Percentiles rank a stretch among this genome's conserved stretches.
These are phyloP conservation scores for Metarhizium robertsii DNA, from an alignment of 2,329 filamentous ascomycete species.

Conservation along the genomic window DNA sequence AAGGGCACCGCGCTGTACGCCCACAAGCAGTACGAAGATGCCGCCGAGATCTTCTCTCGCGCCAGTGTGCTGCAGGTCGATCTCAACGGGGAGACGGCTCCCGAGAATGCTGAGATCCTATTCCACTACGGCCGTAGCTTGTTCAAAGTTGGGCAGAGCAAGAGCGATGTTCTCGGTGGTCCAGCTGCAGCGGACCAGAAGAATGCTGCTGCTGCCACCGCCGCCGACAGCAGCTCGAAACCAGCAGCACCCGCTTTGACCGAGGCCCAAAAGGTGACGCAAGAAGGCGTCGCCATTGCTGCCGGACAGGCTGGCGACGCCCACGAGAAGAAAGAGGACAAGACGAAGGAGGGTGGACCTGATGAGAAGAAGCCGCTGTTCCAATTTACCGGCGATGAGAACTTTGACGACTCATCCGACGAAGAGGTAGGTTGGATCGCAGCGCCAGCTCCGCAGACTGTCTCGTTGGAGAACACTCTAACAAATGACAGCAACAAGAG, in stretches of 20 bases:
- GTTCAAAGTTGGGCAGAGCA: slow-evolving; percentile 87
- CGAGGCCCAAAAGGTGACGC: slow-evolving; percentile 31
- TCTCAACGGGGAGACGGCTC: slow-evolving; percentile 84
- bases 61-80: slow-evolving; percentile 85
- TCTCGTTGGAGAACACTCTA: slow-evolving; percentile 1
- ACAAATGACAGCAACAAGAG: slow-evolving; percentile 23
- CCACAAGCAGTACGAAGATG: slow-evolving; percentile 78
- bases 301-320: slow-evolving; percentile 35
- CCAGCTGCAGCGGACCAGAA: slow-evolving; percentile 54
- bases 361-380: slow-evolving; percentile 66
- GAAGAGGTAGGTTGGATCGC: slow-evolving; percentile 44
- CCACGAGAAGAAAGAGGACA: slow-evolving; percentile 25
- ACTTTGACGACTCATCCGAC: slow-evolving; percentile 77
- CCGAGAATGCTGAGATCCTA: slow-evolving; percentile 85
- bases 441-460: slow-evolving; percentile 10
- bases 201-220: slow-evolving; percentile 30
- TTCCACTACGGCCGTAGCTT: slow-evolving; percentile 91
- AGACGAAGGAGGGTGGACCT: slow-evolving; percentile 23
- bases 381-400: slow-evolving; percentile 89
- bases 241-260: slow-evolving; percentile 29
- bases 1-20: slow-evolving; percentile 79
- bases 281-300: slow-evolving; percentile 35
- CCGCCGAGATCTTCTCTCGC: slow-evolving; percentile 78
- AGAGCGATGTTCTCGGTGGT: slow-evolving; percentile 87
- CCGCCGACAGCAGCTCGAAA: slow-evolving; percentile 27